These are phyloP conservation scores for Poterioochromonas sp. DNA, from an alignment of 352 stramenopile species.

Conservation along the genomic window DNA sequence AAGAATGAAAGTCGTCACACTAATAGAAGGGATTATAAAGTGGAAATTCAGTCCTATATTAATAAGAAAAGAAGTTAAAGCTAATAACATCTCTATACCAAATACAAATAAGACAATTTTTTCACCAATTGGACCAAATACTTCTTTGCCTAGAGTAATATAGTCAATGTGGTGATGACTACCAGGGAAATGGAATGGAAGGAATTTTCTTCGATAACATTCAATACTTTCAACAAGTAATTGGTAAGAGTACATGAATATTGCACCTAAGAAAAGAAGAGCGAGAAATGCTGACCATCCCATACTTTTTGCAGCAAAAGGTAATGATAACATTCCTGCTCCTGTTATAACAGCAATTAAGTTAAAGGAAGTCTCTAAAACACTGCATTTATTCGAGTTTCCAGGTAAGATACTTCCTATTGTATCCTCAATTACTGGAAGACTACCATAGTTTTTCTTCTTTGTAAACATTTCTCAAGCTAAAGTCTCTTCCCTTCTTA, in stretches of 20 bases:
- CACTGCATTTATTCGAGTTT: background rate
- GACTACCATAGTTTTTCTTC: no score
- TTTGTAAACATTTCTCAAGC: no score
- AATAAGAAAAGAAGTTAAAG: slow-evolving; percentile 19
- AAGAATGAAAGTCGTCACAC: background rate
- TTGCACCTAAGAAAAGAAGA: background rate
- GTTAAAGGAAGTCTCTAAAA: slow-evolving; percentile 7
- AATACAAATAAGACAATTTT: slow-evolving; percentile 11
- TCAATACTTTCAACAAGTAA: background rate
- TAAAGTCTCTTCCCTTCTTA: no score
- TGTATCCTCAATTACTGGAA: no score
- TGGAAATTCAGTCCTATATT: slow-evolving; percentile 5
- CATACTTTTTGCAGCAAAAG: background rate
- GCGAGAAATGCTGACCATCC: background rate
- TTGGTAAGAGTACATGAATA: background rate
- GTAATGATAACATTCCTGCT: slow-evolving; percentile 13
- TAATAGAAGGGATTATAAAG: background rate
- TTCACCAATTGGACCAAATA: background rate
- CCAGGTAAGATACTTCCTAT: no score
- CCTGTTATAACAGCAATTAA: slow-evolving; percentile 1
- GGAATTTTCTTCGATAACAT: background rate
- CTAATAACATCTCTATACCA: background rate
- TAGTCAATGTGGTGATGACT: background rate
- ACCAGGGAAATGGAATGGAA: background rate
- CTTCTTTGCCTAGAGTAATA: background rate